phyloP scores from a whole-genome alignment of 306 rosid species.

The Hippophae gyantsensis region DNA sequence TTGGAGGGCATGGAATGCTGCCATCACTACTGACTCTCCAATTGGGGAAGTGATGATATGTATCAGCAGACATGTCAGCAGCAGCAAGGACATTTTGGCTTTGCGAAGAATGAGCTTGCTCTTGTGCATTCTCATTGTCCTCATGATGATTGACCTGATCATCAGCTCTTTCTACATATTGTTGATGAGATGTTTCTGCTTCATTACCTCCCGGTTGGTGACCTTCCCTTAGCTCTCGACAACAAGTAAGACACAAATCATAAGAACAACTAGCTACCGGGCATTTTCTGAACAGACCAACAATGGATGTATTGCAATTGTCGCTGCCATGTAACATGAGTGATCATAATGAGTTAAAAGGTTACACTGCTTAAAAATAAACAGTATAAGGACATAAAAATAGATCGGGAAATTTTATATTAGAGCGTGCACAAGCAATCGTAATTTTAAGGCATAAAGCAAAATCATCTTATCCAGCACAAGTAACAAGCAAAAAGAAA shows the following conservation, averaged over 20 bases:
- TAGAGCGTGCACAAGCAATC: no score
- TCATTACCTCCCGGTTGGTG: constrained; percentile 22
- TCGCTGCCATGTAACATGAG: constrained; percentile 19
- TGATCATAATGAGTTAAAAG: neutral
- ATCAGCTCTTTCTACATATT: constrained; percentile 17
- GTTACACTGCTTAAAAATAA: neutral
- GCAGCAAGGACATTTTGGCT: constrained; percentile 5
- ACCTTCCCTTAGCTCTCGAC: constrained; percentile 37
- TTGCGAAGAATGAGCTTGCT: constrained; percentile 15
- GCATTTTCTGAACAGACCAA: constrained; percentile 47
- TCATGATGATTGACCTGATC: constrained; percentile 9
- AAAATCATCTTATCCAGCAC: no score
- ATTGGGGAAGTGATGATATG: constrained; percentile 5
- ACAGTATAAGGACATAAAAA: neutral
- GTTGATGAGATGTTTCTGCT: constrained; percentile 20
- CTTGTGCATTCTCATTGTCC: constrained; percentile 2
- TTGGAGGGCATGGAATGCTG: constrained; percentile 44
- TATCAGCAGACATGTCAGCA: constrained; percentile 7
- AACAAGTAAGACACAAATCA: constrained; percentile 52
- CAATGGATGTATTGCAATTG: constrained; percentile 50
- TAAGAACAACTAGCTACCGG: constrained; percentile 36
- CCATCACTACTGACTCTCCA: constrained; percentile 35
- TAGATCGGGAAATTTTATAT: no score
- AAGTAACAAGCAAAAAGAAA: no score
- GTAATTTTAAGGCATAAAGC: no score